Conservation (phyloP, 2,329 filamentous ascomycete species). For the Aureobasidium melanogenum region DNA sequence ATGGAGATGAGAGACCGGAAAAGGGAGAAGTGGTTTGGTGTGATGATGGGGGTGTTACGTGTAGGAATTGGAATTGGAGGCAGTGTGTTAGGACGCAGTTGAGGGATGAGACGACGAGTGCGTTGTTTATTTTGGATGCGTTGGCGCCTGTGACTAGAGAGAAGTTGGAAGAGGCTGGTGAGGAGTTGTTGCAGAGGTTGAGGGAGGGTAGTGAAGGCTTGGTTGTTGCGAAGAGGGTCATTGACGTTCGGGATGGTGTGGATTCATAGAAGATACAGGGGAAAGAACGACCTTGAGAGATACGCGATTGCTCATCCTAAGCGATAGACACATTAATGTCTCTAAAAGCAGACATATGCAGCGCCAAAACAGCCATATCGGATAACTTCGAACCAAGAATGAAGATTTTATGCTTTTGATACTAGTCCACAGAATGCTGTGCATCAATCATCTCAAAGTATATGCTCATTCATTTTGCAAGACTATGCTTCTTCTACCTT, state of each 20-base stretch:
- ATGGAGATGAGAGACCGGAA: constrained; percentile 22
- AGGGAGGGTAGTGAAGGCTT: not conserved
- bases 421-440: not conserved
- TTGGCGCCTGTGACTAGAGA: constrained; percentile 20
- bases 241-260: not conserved
- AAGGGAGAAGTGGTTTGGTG: constrained; percentile 33
- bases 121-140: constrained; percentile 30
- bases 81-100: constrained; percentile 30
- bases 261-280: not conserved
- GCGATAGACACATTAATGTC: no score
- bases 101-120: constrained; percentile 26
- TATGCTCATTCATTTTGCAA: not conserved
- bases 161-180: constrained; percentile 21
- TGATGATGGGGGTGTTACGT: constrained; percentile 30
- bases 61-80: constrained; percentile 33
- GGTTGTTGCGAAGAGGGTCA: not conserved
- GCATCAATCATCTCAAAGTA: not conserved
- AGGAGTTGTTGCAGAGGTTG: constrained; percentile 18
- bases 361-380: no score
- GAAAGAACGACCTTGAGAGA: not conserved
- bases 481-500: not conserved
- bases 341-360: no score
- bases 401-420: not conserved
- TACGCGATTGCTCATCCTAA: no score
- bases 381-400: no score